Percentiles rank a stretch among this genome's conserved stretches.
Conservation (phyloP, 441 rosid species). For the Isatis lusitanica region DNA sequence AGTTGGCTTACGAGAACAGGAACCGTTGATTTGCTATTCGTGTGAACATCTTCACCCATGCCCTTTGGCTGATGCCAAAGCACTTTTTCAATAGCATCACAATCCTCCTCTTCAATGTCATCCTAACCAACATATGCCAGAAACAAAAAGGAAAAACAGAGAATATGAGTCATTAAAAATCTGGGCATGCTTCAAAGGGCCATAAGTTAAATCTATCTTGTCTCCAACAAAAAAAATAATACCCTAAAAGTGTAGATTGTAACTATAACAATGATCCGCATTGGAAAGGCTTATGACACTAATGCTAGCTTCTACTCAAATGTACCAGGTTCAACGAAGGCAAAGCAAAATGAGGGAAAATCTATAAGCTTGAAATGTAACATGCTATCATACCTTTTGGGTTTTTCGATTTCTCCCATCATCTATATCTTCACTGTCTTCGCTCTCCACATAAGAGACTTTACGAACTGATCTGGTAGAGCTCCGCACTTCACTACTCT, state of each 20-base stretch:
- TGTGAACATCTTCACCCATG: slow-evolving; percentile 70
- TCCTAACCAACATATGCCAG: slow-evolving; percentile 53
- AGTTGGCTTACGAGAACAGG: slow-evolving; percentile 76
- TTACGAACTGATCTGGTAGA: slow-evolving; percentile 90
- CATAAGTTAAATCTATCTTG: background rate
- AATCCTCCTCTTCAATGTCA: slow-evolving; percentile 94
- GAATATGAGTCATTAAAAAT: slow-evolving; percentile 8
- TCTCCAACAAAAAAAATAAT: background rate
- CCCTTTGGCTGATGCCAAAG: slow-evolving; percentile 98
- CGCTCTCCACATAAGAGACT: slow-evolving; percentile 99
- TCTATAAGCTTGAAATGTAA: slow-evolving; percentile 5
- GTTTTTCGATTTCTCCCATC: slow-evolving; percentile 71
- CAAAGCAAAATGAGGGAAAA: background rate
- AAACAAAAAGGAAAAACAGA: slow-evolving; percentile 6
- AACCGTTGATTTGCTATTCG: slow-evolving; percentile 59
- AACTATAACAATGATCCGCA: slow-evolving; percentile 6
- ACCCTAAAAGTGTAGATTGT: background rate
- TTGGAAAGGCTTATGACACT: background rate
- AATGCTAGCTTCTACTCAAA: background rate
- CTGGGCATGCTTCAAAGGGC: slow-evolving; percentile 4
- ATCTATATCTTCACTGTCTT: slow-evolving; percentile 93
- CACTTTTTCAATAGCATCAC: slow-evolving; percentile 91
- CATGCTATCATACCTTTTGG: slow-evolving; percentile 62
- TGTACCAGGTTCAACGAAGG: no score
- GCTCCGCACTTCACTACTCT: slow-evolving; percentile 80